Conservation (phyloP, 768 basidiomycete genomes). For the Tylopilus plumbeoviolaceoides region DNA sequence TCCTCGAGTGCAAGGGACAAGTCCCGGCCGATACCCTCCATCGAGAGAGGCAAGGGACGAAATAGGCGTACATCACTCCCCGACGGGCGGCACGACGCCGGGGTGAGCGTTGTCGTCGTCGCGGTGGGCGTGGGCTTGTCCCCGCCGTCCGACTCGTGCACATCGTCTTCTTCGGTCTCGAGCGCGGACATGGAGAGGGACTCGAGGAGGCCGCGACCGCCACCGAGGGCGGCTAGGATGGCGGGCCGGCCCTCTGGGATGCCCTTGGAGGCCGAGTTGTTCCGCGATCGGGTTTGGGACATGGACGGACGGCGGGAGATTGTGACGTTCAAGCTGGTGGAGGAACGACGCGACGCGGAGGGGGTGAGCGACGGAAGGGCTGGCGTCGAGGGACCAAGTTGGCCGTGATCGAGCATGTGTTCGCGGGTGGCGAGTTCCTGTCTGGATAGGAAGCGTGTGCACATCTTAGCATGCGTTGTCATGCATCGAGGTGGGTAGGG, state of each 20-base stretch:
- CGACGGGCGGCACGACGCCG: conserved; percentile 8
- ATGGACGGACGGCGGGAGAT: conserved; percentile 28
- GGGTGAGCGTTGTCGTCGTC: background rate
- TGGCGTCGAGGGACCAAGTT: conserved; percentile 67
- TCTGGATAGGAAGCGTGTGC: conserved; percentile 24
- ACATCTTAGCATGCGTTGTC: background rate
- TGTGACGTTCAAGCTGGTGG: conserved; percentile 26
- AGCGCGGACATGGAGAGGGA: conserved; percentile 51
- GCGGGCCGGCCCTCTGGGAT: conserved; percentile 20
- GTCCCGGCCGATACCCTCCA: conserved; percentile 32
- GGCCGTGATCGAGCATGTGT: conserved; percentile 90
- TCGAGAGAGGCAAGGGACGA: conserved; percentile 23
- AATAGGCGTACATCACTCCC: conserved; percentile 7
- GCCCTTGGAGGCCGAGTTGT: conserved; percentile 17
- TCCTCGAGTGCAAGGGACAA: conserved; percentile 30
- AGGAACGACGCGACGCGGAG: conserved; percentile 26
- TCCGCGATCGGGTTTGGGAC: conserved; percentile 23
- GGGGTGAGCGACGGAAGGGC: conserved; percentile 42
- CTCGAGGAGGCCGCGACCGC: conserved; percentile 36
- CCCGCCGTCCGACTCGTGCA: conserved; percentile 13
- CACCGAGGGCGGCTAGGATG: conserved; percentile 20
- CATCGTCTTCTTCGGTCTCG: conserved; percentile 42
- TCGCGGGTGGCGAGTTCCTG: conserved; percentile 86
- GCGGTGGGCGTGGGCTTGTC: conserved; percentile 7
- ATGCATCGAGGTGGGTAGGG: background rate